Conservation (phyloP, 805 yeast genomes). For the Millerozyma acaciae region DNA sequence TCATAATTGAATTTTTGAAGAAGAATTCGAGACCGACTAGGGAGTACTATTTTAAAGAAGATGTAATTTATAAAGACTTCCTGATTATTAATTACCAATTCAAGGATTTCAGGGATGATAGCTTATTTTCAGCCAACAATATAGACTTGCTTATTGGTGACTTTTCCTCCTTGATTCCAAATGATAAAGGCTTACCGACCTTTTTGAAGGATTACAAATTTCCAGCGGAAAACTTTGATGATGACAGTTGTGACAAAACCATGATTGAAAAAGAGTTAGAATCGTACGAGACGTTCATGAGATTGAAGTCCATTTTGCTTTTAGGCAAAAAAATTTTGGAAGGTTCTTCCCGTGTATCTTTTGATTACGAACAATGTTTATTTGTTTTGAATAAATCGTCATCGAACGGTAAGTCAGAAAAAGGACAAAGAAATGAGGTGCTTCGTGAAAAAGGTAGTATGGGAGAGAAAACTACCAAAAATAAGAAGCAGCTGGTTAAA, state of each 20-base stretch:
- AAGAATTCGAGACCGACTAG: constrained; percentile 42
- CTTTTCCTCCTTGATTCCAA: constrained; percentile 4
- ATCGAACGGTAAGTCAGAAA: background rate
- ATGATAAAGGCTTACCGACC: background rate
- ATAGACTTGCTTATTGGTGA: constrained; percentile 22
- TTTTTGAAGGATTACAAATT: constrained; percentile 2
- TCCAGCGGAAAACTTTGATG: background rate
- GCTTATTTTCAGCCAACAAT: constrained; percentile 29
- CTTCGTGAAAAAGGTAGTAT: background rate
- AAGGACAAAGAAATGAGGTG: background rate
- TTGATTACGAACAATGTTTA: constrained; percentile 3
- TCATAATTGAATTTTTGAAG: constrained; percentile 8
- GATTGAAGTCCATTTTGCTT: constrained; percentile 24
- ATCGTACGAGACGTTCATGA: constrained; percentile 24
- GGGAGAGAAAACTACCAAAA: background rate
- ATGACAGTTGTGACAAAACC: background rate
- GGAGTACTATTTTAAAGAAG: constrained; percentile 57
- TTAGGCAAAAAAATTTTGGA: constrained; percentile 20
- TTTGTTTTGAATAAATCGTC: background rate
- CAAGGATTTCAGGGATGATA: constrained; percentile 58
- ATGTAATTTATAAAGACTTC: constrained; percentile 59
- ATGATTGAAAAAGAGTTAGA: constrained; percentile 5
- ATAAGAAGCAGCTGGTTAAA: background rate
- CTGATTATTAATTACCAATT: constrained; percentile 50
- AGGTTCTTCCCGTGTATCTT: constrained; percentile 4